Evolutionary conservation across 169 alveolate genomes (phyloP).

Genomic region (Blepharisma undulans): DNA sequence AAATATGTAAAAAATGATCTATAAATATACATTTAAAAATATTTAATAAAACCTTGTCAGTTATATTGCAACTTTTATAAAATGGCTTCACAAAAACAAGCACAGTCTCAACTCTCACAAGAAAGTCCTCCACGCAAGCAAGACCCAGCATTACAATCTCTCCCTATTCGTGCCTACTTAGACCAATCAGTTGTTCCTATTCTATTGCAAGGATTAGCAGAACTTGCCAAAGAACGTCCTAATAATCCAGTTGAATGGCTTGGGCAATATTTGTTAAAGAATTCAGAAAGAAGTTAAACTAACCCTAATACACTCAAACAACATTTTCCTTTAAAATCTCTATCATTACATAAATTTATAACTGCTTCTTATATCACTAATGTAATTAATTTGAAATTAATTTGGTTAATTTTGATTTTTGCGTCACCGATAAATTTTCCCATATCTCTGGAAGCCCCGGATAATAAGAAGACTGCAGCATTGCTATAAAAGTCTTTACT

Average conservation of each 20-base stretch:
- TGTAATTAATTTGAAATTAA: not conserved
- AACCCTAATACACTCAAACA: not conserved
- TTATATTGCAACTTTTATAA: not conserved
- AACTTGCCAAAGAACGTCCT: slow-evolving; percentile 63
- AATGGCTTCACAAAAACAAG: not conserved
- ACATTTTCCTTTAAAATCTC: not conserved
- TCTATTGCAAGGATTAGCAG: slow-evolving; percentile 70
- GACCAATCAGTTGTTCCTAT: slow-evolving; percentile 70
- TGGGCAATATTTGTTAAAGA: slow-evolving; percentile 27
- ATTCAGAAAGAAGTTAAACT: not conserved
- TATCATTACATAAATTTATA: not conserved
- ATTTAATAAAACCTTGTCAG: not conserved
- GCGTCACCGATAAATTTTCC: not conserved
- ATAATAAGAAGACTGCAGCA: not conserved
- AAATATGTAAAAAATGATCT: no score
- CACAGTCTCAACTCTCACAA: not conserved
- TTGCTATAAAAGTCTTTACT: slow-evolving; percentile 29
- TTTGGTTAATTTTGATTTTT: not conserved
- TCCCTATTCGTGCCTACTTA: slow-evolving; percentile 62
- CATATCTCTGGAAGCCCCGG: not conserved
- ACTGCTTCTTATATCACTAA: not conserved
- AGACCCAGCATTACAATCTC: slow-evolving; percentile 20
- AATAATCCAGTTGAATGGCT: slow-evolving; percentile 41
- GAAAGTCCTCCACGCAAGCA: not conserved
- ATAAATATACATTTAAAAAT: not conserved